These are phyloP conservation scores for Alternaria viburni DNA, from an alignment of 2,329 filamentous ascomycete genomes.

Conservation along the genomic window DNA sequence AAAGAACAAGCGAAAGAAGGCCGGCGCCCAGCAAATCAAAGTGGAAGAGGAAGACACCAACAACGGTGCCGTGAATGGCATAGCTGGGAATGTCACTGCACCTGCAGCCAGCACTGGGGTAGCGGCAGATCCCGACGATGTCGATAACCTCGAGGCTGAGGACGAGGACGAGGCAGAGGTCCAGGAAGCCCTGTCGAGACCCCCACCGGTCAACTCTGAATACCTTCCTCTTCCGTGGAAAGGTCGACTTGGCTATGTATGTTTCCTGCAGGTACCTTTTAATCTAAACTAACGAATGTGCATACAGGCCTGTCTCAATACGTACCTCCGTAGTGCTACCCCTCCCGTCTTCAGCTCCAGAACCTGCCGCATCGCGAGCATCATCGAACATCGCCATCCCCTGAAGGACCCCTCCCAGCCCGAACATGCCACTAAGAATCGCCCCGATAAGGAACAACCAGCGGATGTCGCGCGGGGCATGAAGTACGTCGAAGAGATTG, in stretches of 20 bases:
- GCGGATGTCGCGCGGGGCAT: constrained; percentile 71
- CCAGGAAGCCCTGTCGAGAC: constrained; percentile 64
- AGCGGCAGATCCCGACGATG: constrained; percentile 58
- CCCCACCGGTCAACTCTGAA: constrained; percentile 81
- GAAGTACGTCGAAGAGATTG: constrained; percentile 76
- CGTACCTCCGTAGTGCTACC: constrained; percentile 81
- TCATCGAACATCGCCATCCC: constrained; percentile 86
- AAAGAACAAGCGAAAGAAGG: constrained; percentile 35
- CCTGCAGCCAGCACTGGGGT: constrained; percentile 23
- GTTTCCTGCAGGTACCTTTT: constrained; percentile 40
- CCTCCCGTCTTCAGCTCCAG: constrained; percentile 89
- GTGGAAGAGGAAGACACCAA: constrained; percentile 22
- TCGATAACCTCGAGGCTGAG: constrained; percentile 50
- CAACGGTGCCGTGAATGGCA: constrained; percentile 16
- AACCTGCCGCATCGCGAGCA: constrained; percentile 89
- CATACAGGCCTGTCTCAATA: constrained; percentile 82
- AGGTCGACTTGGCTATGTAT: constrained; percentile 85
- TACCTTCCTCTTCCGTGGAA: constrained; percentile 89
- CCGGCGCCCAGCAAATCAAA: constrained; percentile 33
- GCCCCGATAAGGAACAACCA: constrained; percentile 75
- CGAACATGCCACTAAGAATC: constrained; percentile 83
- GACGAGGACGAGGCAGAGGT: constrained; percentile 64
- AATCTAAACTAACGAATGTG: constrained; percentile 22
- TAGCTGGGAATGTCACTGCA: constrained; percentile 22
- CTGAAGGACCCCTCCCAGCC: constrained; percentile 76